Evolutionary conservation across 805 yeast species (phyloP).

Genomic region (Yamadazyma sp.): DNA sequence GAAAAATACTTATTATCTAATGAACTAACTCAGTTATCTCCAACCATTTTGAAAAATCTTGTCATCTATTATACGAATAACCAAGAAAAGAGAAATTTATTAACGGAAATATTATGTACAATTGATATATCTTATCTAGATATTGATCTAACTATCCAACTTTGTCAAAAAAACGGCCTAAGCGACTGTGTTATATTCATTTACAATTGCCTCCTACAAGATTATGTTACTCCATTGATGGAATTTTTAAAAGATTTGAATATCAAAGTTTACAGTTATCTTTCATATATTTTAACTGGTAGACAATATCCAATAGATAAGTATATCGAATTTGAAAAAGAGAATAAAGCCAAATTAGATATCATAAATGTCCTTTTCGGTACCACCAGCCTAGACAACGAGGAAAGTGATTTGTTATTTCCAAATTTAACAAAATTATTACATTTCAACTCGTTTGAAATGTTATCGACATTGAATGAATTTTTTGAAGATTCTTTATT

Average conservation of each 20-base stretch:
- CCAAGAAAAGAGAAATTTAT: conserved; percentile 37
- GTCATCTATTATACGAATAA: conserved; percentile 46
- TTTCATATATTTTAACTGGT: conserved; percentile 71
- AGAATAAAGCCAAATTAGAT: conserved; percentile 44
- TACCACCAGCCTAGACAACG: not conserved
- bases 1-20: conserved; percentile 50
- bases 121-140: conserved; percentile 69
- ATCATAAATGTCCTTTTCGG: conserved; percentile 55
- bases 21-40: conserved; percentile 51
- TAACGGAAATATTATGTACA: conserved; percentile 69
- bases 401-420: conserved; percentile 50
- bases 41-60: conserved; percentile 59
- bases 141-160: conserved; percentile 66
- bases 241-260: conserved; percentile 48
- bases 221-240: conserved; percentile 66
- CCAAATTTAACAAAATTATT: conserved; percentile 67
- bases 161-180: conserved; percentile 56
- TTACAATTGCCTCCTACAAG: conserved; percentile 67
- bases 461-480: conserved; percentile 70
- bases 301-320: conserved; percentile 75
- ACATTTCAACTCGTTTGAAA: conserved; percentile 52
- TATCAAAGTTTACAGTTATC: conserved; percentile 40
- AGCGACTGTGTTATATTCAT: conserved; percentile 65
- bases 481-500: conserved; percentile 77
- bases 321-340: conserved; percentile 31